Conservation (phyloP, 2,329 filamentous ascomycete species). For the Didymella lethalis region DNA sequence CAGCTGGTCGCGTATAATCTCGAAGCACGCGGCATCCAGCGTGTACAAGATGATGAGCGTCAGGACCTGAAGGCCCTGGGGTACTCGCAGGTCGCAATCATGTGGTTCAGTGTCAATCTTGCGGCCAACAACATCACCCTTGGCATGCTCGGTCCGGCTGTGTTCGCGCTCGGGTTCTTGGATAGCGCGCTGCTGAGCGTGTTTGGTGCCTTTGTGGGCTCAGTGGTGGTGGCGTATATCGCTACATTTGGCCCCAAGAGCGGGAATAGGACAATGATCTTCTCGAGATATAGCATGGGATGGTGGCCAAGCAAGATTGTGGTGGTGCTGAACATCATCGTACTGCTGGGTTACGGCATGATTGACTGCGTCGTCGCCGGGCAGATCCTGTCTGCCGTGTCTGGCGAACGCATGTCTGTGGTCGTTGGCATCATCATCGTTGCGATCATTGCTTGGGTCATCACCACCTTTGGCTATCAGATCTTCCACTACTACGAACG, state of each 20-base stretch:
- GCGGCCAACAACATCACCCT: conserved; percentile 70
- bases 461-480: conserved; percentile 73
- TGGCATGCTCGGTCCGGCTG: conserved; percentile 68
- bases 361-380: conserved; percentile 72
- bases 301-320: conserved; percentile 72
- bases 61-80: conserved; percentile 61
- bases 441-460: conserved; percentile 67
- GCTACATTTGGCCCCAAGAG: conserved; percentile 68
- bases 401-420: conserved; percentile 65
- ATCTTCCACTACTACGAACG: conserved; percentile 74
- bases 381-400: conserved; percentile 73
- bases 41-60: conserved; percentile 64
- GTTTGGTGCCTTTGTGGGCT: conserved; percentile 65
- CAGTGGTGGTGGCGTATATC: conserved; percentile 65
- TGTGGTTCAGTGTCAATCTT: conserved; percentile 70
- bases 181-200: conserved; percentile 65
- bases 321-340: conserved; percentile 68
- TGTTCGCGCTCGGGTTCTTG: conserved; percentile 65
- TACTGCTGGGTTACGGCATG: conserved; percentile 68
- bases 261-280: conserved; percentile 69
- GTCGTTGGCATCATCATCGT: conserved; percentile 73
- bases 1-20: conserved; percentile 61
- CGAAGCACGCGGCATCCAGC: conserved; percentile 67
- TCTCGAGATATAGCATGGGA: conserved; percentile 67
- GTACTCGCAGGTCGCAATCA: conserved; percentile 63